Base-by-base conservation (phyloP, 495 filamentous ascomycete genomes). In the Letharia columbiana region DNA sequence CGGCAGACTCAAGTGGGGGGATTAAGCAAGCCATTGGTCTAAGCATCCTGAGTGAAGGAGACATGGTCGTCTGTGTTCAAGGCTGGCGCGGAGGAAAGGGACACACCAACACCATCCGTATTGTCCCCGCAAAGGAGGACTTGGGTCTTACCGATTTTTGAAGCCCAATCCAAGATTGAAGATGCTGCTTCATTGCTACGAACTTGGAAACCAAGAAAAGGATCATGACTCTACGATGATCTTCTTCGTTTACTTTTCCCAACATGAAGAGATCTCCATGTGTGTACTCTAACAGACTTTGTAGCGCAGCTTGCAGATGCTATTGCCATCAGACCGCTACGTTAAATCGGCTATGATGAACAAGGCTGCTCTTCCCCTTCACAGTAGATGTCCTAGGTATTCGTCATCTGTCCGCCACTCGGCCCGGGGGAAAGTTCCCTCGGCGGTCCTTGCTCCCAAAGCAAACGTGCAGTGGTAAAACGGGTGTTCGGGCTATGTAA, bases 61-160 rank as follows among this genome's bases (percentile, higher is more conserved):
- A 95, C 73, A 86, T 85, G 68, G 89, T 98, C 47, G 87, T 98
- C 67, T 96, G 95, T 72, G 92, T 98, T 35, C 94, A 98, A 78
- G 94, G 95, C 76, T 98, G 94, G 94, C 85, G 91, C 74, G 94
- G 94, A 71, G 95, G 94, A 63, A 90, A 92, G 87, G 94, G 94
- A 68, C 92, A 98, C 82, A 98, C 94, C 69, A 98, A 98, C 81
- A 98, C 94, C 66, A 88, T 89, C 64, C 87, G 86, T 73, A 80
- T 91, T 65, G 78, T 88, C 50, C 86, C 88, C 61, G 84, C 84
- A 67, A 83, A 84, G 74, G 80, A 86, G 70, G 81, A 89, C 76
- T 86, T 89, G 70, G 77, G 80, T 62, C 78, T 83, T 61, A 63
- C 56, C 7, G 64, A 58, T 3, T 9, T 50, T 5, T 66, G 28